Evolutionary conservation across 805 yeast species (phyloP), one percentile per base, ranked within the genome.

Genomic region (Dipodascopsis tothii): DNA sequence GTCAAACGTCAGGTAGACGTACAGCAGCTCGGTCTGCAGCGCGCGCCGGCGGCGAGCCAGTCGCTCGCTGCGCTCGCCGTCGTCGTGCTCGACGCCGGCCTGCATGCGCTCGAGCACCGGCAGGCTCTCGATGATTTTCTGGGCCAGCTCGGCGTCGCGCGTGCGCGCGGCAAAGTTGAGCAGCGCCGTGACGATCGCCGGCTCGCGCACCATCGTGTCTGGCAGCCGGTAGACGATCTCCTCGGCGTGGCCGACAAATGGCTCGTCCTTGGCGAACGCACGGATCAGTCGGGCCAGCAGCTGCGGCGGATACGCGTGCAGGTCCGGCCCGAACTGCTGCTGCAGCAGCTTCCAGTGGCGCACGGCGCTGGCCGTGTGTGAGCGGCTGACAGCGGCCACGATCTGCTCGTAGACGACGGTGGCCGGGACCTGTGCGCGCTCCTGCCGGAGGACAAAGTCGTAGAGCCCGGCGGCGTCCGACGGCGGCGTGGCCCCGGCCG

Each of bases 101-200:
- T 22, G 16, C 18, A 38, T 33, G 35, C 36, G 28, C n/a, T 41
- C 5, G 23, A 36, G 48, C 21, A 21, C 40, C 21, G 11, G 20
- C 16, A 44, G 17, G 25, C 33, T 19, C 27, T 33, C 16, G 32
- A 45, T 16, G 21, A 40, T 19, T 19, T 47, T 45, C 22, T 23
- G 4, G n/a, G 40, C 48, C n/a, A 47, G 30, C 32, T 18, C 11
- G 6, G 21, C 6, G 33, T 47, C 42, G 6, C 35, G 21, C n/a
- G 48, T 40, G 18, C 51, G 48, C 16, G 50, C 45, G 32, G 35
- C 35, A 23, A 40, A 41, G 32, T 47, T 47, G 9, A 47, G 33
- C 16, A 44, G 20, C 9, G 50, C 51, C 20, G 33, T 42, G 14
- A 45, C 32, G 27, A 46, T 34, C 9, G 21, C 17, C n/a, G 27